A percentile compares a stretch with the other conserved stretches of the same genome.
phyloP scores from a whole-genome alignment of 2,329 filamentous ascomycete species.

The Ophiobolus disseminans region DNA sequence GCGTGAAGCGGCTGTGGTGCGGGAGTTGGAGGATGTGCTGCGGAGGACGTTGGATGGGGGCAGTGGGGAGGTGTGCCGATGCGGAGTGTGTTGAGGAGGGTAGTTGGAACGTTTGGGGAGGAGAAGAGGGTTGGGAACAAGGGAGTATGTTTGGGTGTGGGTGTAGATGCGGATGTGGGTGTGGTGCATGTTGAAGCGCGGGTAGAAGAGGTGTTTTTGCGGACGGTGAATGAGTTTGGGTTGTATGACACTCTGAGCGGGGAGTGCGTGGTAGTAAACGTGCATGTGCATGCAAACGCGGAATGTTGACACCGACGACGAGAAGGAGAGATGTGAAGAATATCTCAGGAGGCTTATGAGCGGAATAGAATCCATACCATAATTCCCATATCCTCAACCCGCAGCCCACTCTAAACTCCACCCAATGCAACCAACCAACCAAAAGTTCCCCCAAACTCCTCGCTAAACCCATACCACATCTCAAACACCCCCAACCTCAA shows the following conservation, averaged over 20 bases:
- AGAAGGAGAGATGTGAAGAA: too few relatives aligned
- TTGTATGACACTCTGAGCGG: slow-evolving; percentile 46
- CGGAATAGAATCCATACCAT: too few relatives aligned
- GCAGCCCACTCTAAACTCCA: too few relatives aligned
- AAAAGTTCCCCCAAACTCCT: slow-evolving; percentile 29
- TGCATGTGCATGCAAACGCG: too few relatives aligned
- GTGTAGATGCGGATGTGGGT: slow-evolving; percentile 30
- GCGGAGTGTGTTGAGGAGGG: slow-evolving; percentile 30
- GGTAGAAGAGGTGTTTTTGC: slow-evolving; percentile 42
- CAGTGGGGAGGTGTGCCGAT: slow-evolving; percentile 11
- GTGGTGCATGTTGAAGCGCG: slow-evolving; percentile 36
- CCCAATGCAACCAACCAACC: slow-evolving; percentile 10
- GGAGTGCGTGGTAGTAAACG: slow-evolving; percentile 40
- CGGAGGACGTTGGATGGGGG: slow-evolving; percentile 40
- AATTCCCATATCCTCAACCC: too few relatives aligned
- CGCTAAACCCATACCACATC: slow-evolving; percentile 20
- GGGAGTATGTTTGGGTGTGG: too few relatives aligned
- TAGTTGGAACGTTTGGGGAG: slow-evolving; percentile 27
- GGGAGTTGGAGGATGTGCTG: slow-evolving; percentile 49
- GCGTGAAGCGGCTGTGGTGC: slow-evolving; percentile 50
- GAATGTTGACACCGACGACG: too few relatives aligned
- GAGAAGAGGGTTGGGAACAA: slow-evolving; percentile 28
- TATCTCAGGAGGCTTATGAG: too few relatives aligned
- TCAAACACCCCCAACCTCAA: slow-evolving; percentile 1
- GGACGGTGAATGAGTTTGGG: slow-evolving; percentile 46